A percentile compares a stretch with the other conserved stretches of the same genome.
Conservation (phyloP, 2,329 filamentous ascomycete genomes). For the Tolypocladium amazonense region DNA sequence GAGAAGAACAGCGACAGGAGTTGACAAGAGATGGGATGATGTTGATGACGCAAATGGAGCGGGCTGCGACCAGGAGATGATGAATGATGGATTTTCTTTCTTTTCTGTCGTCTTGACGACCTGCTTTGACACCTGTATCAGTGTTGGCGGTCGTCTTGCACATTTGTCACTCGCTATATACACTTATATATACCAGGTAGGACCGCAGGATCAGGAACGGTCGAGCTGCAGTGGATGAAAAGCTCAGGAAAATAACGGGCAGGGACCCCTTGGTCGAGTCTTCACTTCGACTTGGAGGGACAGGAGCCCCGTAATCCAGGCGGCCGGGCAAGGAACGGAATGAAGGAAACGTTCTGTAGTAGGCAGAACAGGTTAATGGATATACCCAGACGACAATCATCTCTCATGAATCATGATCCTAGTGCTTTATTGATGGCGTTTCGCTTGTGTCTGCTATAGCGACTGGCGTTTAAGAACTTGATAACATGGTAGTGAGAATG, state of each 20-base stretch:
- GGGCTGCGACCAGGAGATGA: neutral
- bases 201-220: neutral
- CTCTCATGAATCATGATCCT: neutral
- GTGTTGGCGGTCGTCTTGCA: neutral
- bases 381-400: neutral
- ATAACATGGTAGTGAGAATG: too few species aligned
- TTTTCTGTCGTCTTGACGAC: neutral
- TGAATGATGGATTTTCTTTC: slow-evolving; percentile 1
- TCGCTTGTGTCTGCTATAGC: too few species aligned
- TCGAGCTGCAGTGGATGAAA: neutral
- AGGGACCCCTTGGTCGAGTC: neutral
- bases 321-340: neutral
- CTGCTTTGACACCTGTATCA: neutral
- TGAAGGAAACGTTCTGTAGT: neutral
- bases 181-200: neutral
- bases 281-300: neutral
- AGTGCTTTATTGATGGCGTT: too few species aligned
- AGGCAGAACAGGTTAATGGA: neutral
- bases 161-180: neutral
- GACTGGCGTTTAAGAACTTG: neutral
- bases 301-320: neutral
- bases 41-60: neutral
- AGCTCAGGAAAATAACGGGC: neutral
- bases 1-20: neutral
- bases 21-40: neutral